phyloP scores from a whole-genome alignment of 805 yeast species.

The Ogataea pilisensis region DNA sequence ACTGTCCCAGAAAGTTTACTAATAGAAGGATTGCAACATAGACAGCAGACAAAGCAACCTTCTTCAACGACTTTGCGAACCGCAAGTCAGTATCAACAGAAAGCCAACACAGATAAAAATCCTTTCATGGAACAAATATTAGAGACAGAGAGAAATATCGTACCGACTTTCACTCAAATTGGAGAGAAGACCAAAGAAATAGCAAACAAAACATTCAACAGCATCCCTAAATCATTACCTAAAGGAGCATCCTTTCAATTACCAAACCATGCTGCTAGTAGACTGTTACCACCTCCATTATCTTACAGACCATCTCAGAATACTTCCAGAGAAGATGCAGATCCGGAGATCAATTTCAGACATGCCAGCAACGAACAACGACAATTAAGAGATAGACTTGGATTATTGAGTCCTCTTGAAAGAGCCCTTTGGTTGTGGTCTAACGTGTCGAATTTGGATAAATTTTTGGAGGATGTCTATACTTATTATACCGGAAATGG shows the following conservation, averaged over 20 bases:
- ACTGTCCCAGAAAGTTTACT: constrained; percentile 27
- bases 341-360: neutral
- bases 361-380: constrained; percentile 18
- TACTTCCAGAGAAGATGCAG: constrained; percentile 6
- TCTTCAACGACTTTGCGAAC: constrained; percentile 3
- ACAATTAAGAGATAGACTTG: constrained; percentile 29
- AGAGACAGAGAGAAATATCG: constrained; percentile 17
- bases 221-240: constrained; percentile 21
- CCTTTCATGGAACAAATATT: constrained; percentile 17
- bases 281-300: constrained; percentile 17
- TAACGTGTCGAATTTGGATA: constrained; percentile 86
- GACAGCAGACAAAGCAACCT: constrained; percentile 4
- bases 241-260: constrained; percentile 20
- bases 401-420: constrained; percentile 58
- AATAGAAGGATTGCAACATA: constrained; percentile 17
- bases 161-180: constrained; percentile 19
- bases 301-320: constrained; percentile 2
- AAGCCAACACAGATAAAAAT: constrained; percentile 3
- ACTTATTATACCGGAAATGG: constrained; percentile 85
- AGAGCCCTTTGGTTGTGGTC: constrained; percentile 96
- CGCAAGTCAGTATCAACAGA: neutral
- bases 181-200: constrained; percentile 26
- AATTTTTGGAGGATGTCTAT: constrained; percentile 78
- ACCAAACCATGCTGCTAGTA: constrained; percentile 13
- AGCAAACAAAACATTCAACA: constrained; percentile 25